Evolutionary conservation across 2,329 filamentous ascomycete species (phyloP).

Genomic region (Blumeriella jaapii): DNA sequence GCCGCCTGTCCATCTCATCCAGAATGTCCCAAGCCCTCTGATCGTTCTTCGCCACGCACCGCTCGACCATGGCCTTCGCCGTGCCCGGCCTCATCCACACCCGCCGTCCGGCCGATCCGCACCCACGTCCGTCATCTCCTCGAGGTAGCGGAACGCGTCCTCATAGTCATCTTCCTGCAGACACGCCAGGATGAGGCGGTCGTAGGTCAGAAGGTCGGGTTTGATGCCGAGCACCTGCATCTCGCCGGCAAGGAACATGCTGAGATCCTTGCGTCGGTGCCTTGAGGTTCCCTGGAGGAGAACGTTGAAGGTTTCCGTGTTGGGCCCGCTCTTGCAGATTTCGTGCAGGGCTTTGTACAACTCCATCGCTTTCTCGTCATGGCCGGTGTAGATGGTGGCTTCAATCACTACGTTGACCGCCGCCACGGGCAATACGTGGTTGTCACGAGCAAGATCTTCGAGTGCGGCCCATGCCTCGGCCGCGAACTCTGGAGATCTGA

Average conservation of each 20-base stretch:
- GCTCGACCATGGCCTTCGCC: slow-evolving; percentile 12
- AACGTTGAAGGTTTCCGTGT: slow-evolving; percentile 48
- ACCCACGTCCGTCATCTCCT: slow-evolving; percentile 36
- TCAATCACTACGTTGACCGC: slow-evolving; percentile 34
- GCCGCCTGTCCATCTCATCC: slow-evolving; percentile 17
- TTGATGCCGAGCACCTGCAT: slow-evolving; percentile 43
- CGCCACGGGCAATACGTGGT: slow-evolving; percentile 38
- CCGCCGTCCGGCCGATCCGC: slow-evolving; percentile 20
- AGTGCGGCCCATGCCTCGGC: slow-evolving; percentile 45
- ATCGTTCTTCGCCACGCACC: slow-evolving; percentile 17
- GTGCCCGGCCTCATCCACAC: slow-evolving; percentile 26
- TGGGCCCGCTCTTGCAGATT: slow-evolving; percentile 34
- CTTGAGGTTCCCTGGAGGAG: slow-evolving; percentile 35
- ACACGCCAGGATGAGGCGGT: slow-evolving; percentile 48
- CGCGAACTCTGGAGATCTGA: slow-evolving; percentile 32
- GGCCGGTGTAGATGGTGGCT: slow-evolving; percentile 26
- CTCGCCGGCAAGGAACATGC: slow-evolving; percentile 50
- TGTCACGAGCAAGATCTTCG: slow-evolving; percentile 38
- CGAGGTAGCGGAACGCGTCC: slow-evolving; percentile 36
- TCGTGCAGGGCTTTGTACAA: slow-evolving; percentile 50
- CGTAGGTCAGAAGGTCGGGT: slow-evolving; percentile 49
- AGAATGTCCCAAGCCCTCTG: slow-evolving; percentile 18
- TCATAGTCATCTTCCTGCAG: slow-evolving; percentile 33
- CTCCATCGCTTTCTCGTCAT: slow-evolving; percentile 40
- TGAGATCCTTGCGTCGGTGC: slow-evolving; percentile 36